Evolutionary conservation across 495 filamentous ascomycete species (phyloP).

Genomic region (Pseudomonodictys pantanalensis): DNA sequence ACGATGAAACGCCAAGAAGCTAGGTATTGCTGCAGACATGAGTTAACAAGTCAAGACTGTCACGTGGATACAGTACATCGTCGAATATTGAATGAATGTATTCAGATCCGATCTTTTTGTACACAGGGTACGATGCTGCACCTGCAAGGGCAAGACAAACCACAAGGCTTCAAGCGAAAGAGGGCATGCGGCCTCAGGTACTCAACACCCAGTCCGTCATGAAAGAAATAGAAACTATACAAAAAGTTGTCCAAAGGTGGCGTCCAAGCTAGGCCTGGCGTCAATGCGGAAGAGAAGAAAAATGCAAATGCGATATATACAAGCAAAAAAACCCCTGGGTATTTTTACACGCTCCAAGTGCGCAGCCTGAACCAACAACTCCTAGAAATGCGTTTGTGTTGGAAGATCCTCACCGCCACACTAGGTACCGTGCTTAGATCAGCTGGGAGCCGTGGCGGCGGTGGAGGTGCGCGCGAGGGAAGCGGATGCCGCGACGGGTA

Average conservation of each 20-base stretch:
- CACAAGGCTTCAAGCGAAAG: not conserved
- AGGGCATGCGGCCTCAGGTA: constrained; percentile 5
- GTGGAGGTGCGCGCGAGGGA: not conserved
- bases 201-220: not conserved
- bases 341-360: not conserved
- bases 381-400: not conserved
- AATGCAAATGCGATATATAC: not conserved
- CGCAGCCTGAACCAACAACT: not conserved
- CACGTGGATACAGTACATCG: too few relatives aligned
- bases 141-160: not conserved
- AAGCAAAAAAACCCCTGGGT: not conserved
- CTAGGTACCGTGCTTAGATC: too few relatives aligned
- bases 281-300: not conserved
- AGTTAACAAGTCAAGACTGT: too few relatives aligned
- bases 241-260: not conserved
- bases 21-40: too few relatives aligned
- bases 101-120: not conserved
- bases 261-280: not conserved
- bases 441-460: constrained; percentile 18
- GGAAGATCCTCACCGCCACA: too few relatives aligned
- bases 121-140: not conserved
- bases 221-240: constrained; percentile 5
- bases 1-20: too few relatives aligned
- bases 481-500: constrained; percentile 3
- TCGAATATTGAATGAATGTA: too few relatives aligned